phyloP scores from a whole-genome alignment of 208 protist genomes.

The Acanthamoeba culbertsoni region DNA sequence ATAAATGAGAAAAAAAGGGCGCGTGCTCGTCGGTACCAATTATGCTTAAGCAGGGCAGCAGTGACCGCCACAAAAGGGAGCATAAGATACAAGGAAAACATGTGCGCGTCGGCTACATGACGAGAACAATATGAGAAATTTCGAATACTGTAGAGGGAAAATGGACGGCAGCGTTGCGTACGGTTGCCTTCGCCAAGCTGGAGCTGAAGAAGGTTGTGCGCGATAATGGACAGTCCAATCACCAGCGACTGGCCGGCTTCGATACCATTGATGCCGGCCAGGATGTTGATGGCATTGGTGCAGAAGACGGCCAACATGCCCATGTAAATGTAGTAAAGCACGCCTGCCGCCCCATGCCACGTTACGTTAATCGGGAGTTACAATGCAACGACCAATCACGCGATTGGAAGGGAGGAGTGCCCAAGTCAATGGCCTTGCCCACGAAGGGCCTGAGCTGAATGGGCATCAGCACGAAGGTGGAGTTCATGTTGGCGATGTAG shows the following conservation, averaged over 20 bases:
- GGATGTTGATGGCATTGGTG: slow-evolving; percentile 99
- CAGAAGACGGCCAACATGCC: slow-evolving; percentile 97
- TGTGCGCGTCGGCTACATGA: slow-evolving; percentile 76
- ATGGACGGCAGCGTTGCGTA: too few species aligned
- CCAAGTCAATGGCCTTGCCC: slow-evolving; percentile 26
- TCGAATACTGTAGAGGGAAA: too few species aligned
- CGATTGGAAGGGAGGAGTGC: not conserved
- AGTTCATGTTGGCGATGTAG: slow-evolving; percentile 65
- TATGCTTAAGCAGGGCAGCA: slow-evolving; percentile 92
- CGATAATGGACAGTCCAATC: slow-evolving; percentile 90
- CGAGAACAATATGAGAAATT: not conserved
- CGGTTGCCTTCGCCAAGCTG: not conserved
- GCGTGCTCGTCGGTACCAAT: slow-evolving; percentile 86
- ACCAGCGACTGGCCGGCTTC: slow-evolving; percentile 95
- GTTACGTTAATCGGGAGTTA: too few species aligned
- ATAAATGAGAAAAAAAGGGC: not conserved
- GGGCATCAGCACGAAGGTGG: slow-evolving; percentile 89
- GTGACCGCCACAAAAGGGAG: slow-evolving; percentile 94
- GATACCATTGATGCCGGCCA: slow-evolving; percentile 98
- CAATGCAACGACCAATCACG: too few species aligned
- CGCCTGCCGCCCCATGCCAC: slow-evolving; percentile 87
- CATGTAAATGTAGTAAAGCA: slow-evolving; percentile 95
- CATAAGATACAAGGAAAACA: slow-evolving; percentile 91
- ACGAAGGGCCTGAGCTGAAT: slow-evolving; percentile 62
- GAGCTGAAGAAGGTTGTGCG: slow-evolving; percentile 94